Base-by-base conservation (phyloP, 1,284 basidiomycete species). In the Boletus mariae region DNA sequence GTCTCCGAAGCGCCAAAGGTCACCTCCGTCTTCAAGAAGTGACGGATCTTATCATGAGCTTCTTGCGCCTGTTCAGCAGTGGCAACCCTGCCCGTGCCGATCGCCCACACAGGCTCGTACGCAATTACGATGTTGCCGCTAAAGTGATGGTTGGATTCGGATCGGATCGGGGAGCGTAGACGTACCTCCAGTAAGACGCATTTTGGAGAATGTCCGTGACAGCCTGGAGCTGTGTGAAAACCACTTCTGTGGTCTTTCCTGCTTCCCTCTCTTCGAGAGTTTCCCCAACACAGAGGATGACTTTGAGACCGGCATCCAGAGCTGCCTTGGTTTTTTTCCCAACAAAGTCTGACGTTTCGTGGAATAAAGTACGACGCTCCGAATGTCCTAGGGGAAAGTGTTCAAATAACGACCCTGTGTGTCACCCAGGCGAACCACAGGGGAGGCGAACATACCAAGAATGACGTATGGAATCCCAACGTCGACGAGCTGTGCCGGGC, bases 21-120 rank as follows among this genome's bases (percentile, higher is more conserved):
- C 46, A 97, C 83, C 23, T 79, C 78, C 55, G 75, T 77, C 47
- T 75, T 69, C 61, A 98, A 79, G 80, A 85, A 98, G 31, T 75
- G 68, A 62, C 96, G 91, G 65, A 95, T 88, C 59, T 88, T 86
- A 45, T 80, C 80, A 71, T 99, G 97, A 1, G 92, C 87, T 49
- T 96, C 91, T 74, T 99, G 95, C 2, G 97, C 97, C 72, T 94
- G 91, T n/a, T 74, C 77, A 4, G 90, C 78, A 35, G 93, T 94
- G 41, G 97, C 96, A 56, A 98, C 95, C 75, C 93, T 96, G 61
- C 94, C 94, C 20, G 94, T 98, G 52, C 95, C 96, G 70, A 99
- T 99, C 40, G 96, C 97, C 97, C 96, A 99, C 29, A 99, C 96
- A 45, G 93, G 92, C 71, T 95, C 92, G 71, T 94, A 99, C 17